Base-by-base conservation (phyloP, 148 eudicot species). In the Beta vulgaris region DNA sequence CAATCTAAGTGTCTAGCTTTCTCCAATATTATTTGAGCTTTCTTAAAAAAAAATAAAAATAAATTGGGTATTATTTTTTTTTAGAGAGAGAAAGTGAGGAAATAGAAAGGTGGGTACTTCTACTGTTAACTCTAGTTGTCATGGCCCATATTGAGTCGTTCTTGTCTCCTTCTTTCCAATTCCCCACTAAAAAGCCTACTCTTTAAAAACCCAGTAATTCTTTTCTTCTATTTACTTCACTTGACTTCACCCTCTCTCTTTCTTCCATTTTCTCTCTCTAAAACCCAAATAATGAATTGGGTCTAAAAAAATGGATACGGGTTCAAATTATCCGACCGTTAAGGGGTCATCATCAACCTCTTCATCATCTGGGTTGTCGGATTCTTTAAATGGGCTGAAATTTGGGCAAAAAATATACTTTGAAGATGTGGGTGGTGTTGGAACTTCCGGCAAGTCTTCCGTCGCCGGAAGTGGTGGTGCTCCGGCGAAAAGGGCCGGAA, bases 361-460 rank as follows among this genome's bases (percentile, higher is more conserved):
- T 28, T 78, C 77, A 14, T 74, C 77, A 42, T 28, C 79, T 69
- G 78, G 77, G 31, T 83, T 84, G 31, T 60, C 86, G 23, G 84
- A 86, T 79, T 83, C 85, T 9, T 79, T 86, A 39, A 84, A 90
- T 78, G 86, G 96, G 51, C 72, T 89, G 60, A 88, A 88, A 79
- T 91, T 89, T 73, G 96, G 94, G 66, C 85, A 89, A 42, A 93
- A 89, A 89, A 91, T 91, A 73, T 93, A 88, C 88, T 93, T 89
- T 74, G 97, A 87, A 72, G 94, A 85, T 68, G 87, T 77, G 78
- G 91, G 90, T 84, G 36, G 74, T 14, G 43, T 72, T 26, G 61
- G 65, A 46, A 7, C 35, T 15, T 72, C 84, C 46, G 77, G 80
- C 0, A 69, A 74, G 71, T 90, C 84, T 6, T 51, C 57, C 9